phyloP scores from a whole-genome alignment of 257 asterid species.

The Ilex aquifolium region DNA sequence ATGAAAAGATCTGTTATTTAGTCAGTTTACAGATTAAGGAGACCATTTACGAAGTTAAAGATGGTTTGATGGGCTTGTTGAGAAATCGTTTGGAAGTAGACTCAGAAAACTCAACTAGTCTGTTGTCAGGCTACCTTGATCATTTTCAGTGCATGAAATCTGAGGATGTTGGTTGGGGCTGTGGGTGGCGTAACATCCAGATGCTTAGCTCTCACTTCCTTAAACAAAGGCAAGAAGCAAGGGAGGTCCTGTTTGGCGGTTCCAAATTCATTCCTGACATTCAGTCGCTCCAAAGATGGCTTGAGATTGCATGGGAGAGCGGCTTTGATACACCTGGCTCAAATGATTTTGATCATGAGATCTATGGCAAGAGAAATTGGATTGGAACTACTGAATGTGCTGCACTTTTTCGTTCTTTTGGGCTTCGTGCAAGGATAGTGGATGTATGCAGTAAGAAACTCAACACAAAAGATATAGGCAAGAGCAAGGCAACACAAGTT shows the following conservation, averaged over 20 bases:
- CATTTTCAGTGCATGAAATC: constrained; percentile 58
- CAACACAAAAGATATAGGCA: constrained; percentile 16
- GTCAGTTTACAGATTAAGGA: constrained; percentile 39
- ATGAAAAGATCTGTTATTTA: constrained; percentile 28
- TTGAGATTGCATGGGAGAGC: constrained; percentile 77
- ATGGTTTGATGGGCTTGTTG: constrained; percentile 50
- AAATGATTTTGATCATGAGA: constrained; percentile 48
- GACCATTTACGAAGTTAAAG: constrained; percentile 31
- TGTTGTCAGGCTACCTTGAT: constrained; percentile 65
- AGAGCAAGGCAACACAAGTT: constrained; percentile 32
- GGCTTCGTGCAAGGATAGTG: constrained; percentile 75
- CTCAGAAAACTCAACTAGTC: constrained; percentile 33
- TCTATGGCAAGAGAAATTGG: constrained; percentile 69
- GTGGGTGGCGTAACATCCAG: constrained; percentile 98
- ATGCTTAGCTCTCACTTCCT: constrained; percentile 89
- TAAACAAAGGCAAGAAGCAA: constrained; percentile 50
- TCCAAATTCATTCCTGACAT: constrained; percentile 73
- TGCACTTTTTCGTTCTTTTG: constrained; percentile 77
- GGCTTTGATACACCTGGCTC: constrained; percentile 76
- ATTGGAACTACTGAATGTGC: constrained; percentile 96
- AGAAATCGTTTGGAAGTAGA: constrained; percentile 63
- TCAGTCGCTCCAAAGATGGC: constrained; percentile 75
- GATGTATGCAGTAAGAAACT: constrained; percentile 55
- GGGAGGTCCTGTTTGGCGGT: constrained; percentile 64
- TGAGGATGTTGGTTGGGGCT: constrained; percentile 86